Base-by-base conservation (phyloP, 352 stramenopile species). In the Pilasporangium apinafurcum region DNA sequence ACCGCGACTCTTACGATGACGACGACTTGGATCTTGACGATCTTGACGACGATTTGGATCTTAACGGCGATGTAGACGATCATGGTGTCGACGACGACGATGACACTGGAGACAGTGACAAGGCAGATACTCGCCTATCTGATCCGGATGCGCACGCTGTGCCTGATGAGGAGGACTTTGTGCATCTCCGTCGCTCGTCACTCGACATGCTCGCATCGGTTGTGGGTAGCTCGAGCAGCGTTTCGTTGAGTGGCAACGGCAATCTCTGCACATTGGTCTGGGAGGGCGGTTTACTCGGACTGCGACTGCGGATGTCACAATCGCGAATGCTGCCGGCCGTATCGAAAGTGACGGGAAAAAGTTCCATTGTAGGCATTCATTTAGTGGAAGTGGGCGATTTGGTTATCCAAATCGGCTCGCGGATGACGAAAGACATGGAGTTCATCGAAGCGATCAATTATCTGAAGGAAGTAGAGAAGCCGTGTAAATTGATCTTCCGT, bases 291-390 rank as follows among this genome's bases (percentile, higher is more conserved):
- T 46, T 92, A 17, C 57, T 94, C 14, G 82, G 82, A 7, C 41
- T 94, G 6, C 59, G 82, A 9, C 51, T 94, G 46, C 73, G 79
- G 2, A 85, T 90, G 57, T 92, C 82, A 24, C 75, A 90, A 55
- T 89, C 81, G 8, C 60, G 69, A 2, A 83, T 88, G 53, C 71
- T 91, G 41, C 82, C 82, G 0, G 74, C 76, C 0, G 82, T 94
- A 21, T 92, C 82, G 27, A 91, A 91, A 53, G 62, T 94, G 53
- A 94, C 79, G 8, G 82, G 82, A 3, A 82, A 83, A 37, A 94
- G 82, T 59, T 68, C 79, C 9, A 94, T 94, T 48, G 77, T 81
- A 40, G 82, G 82, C 24, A 87, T 94, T 41, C 82, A 94, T 44
- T 43, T 94, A 7, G 75, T 94, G 27, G 79, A 94, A 30, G 69